phyloP scores from a whole-genome alignment of 2,329 filamentous ascomycete species.

The Erysiphe neolycopersici region DNA sequence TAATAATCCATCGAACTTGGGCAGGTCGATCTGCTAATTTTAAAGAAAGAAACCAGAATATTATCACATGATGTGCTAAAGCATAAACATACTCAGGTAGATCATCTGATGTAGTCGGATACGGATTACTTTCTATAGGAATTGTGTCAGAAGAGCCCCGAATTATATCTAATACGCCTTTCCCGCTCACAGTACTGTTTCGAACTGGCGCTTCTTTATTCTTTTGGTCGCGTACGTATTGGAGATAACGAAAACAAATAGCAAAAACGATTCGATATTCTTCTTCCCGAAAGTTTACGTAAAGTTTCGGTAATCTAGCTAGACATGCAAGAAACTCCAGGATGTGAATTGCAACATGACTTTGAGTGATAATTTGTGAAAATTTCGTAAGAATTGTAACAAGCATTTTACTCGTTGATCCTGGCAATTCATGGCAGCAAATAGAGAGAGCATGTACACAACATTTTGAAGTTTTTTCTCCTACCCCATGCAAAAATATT shows the following conservation, averaged over 20 bases:
- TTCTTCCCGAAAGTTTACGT: conserved; percentile 69
- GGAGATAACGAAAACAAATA: conserved; percentile 79
- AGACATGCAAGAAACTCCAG: conserved; percentile 83
- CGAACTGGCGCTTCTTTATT: conserved; percentile 14
- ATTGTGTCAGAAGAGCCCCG: conserved; percentile 17
- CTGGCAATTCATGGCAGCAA: conserved; percentile 80
- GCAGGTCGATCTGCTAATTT: conserved; percentile 60
- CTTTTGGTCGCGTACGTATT: conserved; percentile 49
- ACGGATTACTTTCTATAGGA: conserved; percentile 17
- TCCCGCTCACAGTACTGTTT: conserved; percentile 14
- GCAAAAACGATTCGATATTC: conserved; percentile 88
- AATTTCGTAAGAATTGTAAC: conserved; percentile 76
- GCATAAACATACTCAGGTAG: conserved; percentile 85
- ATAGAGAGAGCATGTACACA: conserved; percentile 90
- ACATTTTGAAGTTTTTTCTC: conserved; percentile 66
- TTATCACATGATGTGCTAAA: conserved; percentile 80
- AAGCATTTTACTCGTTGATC: conserved; percentile 62
- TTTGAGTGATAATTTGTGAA: conserved; percentile 86
- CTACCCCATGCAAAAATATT: conserved; percentile 64
- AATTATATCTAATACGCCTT: conserved; percentile 5
- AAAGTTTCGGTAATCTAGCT: conserved; percentile 58
- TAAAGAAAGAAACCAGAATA: conserved; percentile 87
- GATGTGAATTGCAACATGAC: conserved; percentile 77
- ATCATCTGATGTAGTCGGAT: conserved; percentile 32
- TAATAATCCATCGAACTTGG: conserved; percentile 75